phyloP scores from a whole-genome alignment of 1,284 basidiomycete genomes.

The Marasmius tenuissimus region DNA sequence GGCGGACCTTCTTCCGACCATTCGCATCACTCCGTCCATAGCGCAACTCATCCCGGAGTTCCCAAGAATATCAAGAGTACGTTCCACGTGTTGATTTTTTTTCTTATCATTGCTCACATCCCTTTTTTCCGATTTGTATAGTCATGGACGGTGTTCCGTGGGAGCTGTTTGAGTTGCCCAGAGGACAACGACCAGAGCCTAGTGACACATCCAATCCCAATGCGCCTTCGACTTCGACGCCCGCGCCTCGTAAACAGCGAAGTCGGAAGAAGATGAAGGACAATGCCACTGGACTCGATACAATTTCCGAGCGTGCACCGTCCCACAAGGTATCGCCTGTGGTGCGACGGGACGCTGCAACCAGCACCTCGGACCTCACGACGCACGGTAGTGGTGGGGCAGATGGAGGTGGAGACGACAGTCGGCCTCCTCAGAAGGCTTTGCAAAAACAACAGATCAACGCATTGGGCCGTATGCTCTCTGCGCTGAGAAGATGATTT shows the following conservation, averaged over 20 bases:
- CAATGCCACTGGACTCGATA: slow-evolving; percentile 59
- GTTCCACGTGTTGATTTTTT: slow-evolving; percentile 28
- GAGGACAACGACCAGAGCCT: slow-evolving; percentile 59
- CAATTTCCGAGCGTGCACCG: slow-evolving; percentile 67
- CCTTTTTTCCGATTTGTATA: slow-evolving; percentile 26
- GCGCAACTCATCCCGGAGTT: slow-evolving; percentile 31
- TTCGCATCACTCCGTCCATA: slow-evolving; percentile 21
- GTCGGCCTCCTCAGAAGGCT: slow-evolving; percentile 64
- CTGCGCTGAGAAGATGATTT: slow-evolving; percentile 64
- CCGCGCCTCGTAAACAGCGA: slow-evolving; percentile 62
- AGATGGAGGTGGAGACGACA: slow-evolving; percentile 43
- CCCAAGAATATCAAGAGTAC: slow-evolving; percentile 81
- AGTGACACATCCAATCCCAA: slow-evolving; percentile 56
- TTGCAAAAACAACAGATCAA: slow-evolving; percentile 82
- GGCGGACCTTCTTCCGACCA: slow-evolving; percentile 26
- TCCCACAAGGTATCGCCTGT: slow-evolving; percentile 24
- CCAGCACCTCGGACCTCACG: slow-evolving; percentile 67
- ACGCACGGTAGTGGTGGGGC: slow-evolving; percentile 32
- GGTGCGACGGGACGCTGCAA: slow-evolving; percentile 52
- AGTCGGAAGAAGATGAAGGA: slow-evolving; percentile 56
- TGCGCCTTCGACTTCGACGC: slow-evolving; percentile 18
- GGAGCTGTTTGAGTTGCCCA: slow-evolving; percentile 67
- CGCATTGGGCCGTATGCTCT: slow-evolving; percentile 81
- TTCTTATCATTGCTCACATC: slow-evolving; percentile 10
- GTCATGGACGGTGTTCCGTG: slow-evolving; percentile 76